Evolutionary conservation across 768 basidiomycete genomes (phyloP), one percentile per base, ranked within the genome.

Genomic region (Calocybe cyanea): DNA sequence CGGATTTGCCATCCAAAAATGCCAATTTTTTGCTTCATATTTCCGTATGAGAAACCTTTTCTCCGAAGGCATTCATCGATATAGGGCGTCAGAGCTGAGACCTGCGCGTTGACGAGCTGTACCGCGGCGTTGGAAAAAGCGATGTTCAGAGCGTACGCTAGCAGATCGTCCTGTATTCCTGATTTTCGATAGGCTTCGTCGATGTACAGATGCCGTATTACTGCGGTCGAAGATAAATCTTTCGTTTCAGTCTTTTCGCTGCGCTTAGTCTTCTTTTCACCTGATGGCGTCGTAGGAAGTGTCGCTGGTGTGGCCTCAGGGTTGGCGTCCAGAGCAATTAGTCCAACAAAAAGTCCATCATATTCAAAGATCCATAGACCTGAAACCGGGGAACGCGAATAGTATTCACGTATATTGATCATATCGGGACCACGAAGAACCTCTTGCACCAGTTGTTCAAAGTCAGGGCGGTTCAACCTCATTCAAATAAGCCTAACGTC

Each of bases 191-290:
- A 90, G 13, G 66, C 68, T 52, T 83, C 82, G 32, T 87, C 83
- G 19, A 86, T 76, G 54, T 78, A 83, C 62, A 89, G 83, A 59
- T 91, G 88, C 23, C 86, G 81, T 53, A 91, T 80, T 14, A 71
- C 65, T 9, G 82, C 88, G n/a, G 71, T 69, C 33, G 62, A 57
- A n/a, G 79, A 68, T 24, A 71, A 65, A 65, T 18, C 55, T 63
- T 35, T 35, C 20, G 42, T 61, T 55, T n/a, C 17, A 15, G 42
- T 41, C 2, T 35, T 14, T 50, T 50, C 57, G 21, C 50, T 38
- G 23, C 34, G 1, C 34, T 31, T 19, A 35, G 43, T 55, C 32
- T 39, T 45, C 32, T 58, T 54, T 10, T 51, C 48, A 32, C 57
- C 52, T 46, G 60, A 57, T 15, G 38, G 18, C 8, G 24, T 10